Percentiles rank a stretch among this genome's conserved stretches.
phyloP scores from a whole-genome alignment of 2,329 filamentous ascomycete species.

The Golovinomyces cichoracearum region DNA sequence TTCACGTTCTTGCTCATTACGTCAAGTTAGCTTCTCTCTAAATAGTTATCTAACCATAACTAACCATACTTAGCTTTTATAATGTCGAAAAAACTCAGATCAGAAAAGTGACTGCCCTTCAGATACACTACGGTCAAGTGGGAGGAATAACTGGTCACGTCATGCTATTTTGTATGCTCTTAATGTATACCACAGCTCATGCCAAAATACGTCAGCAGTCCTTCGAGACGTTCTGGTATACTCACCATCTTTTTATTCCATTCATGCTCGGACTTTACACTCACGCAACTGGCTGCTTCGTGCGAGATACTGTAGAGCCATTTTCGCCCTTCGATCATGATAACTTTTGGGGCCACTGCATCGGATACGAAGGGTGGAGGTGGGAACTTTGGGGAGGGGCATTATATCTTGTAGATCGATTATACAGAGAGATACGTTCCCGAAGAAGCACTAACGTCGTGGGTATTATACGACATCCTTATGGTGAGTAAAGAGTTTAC shows the following conservation, averaged over 20 bases:
- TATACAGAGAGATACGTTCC: constrained; percentile 74
- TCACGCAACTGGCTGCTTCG: constrained; percentile 87
- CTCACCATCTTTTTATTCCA: constrained; percentile 91
- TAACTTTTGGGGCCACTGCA: constrained; percentile 70
- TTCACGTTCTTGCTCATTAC: constrained; percentile 64
- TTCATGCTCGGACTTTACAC: constrained; percentile 88
- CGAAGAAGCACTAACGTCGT: constrained; percentile 69
- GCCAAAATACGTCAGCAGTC: constrained; percentile 84
- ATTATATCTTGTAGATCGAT: constrained; percentile 62
- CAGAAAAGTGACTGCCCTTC: constrained; percentile 50
- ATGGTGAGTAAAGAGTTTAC: constrained; percentile 31
- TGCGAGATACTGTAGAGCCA: constrained; percentile 47
- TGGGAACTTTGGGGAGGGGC: constrained; percentile 79
- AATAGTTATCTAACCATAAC: not conserved
- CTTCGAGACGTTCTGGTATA: constrained; percentile 98
- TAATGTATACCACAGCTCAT: constrained; percentile 94
- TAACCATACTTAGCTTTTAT: constrained; percentile 41
- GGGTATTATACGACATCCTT: constrained; percentile 84
- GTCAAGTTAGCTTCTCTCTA: constrained; percentile 43
- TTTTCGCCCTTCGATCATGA: constrained; percentile 65
- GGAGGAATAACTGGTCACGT: constrained; percentile 88
- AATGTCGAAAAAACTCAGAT: constrained; percentile 75
- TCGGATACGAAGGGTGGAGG: constrained; percentile 88
- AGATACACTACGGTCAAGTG: constrained; percentile 76
- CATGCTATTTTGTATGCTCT: constrained; percentile 95